Evolutionary conservation across 768 basidiomycete genomes (phyloP), one percentile per base, ranked within the genome.

Genomic region (Tremella yokohamensis): DNA sequence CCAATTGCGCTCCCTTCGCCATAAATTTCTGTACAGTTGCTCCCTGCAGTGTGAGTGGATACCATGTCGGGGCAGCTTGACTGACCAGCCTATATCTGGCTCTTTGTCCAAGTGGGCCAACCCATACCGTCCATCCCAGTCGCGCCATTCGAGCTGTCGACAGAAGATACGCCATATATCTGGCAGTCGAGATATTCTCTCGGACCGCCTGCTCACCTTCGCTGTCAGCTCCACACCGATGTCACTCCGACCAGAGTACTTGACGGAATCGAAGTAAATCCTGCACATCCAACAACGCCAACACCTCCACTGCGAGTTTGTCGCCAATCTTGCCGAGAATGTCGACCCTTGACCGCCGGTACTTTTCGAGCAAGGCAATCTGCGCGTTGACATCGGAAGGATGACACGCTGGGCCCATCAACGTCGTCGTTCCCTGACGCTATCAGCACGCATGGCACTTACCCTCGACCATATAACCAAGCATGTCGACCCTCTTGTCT

Each of bases 1-100:
- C 80, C 91, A 89, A 78, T 93, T 93, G 40, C 83, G 83, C 77
- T 94, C 90, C 44, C 89, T 85, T 73, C 89, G 85, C 67, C 90
- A 87, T 12, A 92, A 80, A 16, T 86, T 84, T 40, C 86, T 84
- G 72, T 90, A 93, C 8, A 91, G 76, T 0, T 85, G 82, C 66
- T 83, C 82, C 84, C 83, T 83, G 45, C 20, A 1, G 19, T 15
- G 20, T 29, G 16, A 49, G 11, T 38, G 51, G 11, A 19, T 20
- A 52, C 20, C 34, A 18, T 15, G 38, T 4, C 42, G 6, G 15
- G 22, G 42, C 45, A 40, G 45, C 18, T n/a, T n/a, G n/a, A 77
- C 84, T 40, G 70, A 86, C 89, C 89, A 91, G 76, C 86, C 87
- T 66, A 84, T 40, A 29, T 40, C 49, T 15, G 52, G 47, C 20